These are phyloP conservation scores for Salvia hispanica DNA, from an alignment of 257 asterid species.

Conservation along the genomic window DNA sequence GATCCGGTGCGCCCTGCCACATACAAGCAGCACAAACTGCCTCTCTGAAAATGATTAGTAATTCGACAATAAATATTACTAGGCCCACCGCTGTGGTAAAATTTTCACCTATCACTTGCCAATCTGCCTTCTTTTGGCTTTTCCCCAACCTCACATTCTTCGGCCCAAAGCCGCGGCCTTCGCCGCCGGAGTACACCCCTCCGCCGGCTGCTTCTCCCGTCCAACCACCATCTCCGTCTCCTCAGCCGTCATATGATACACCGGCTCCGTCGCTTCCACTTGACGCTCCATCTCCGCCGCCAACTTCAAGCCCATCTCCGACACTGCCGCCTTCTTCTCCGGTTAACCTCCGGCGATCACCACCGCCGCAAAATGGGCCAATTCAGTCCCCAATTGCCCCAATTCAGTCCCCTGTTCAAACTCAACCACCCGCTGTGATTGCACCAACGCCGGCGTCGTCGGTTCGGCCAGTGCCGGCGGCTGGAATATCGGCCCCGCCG, in stretches of 20 bases:
- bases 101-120: constrained; percentile 49
- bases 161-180: constrained; percentile 29
- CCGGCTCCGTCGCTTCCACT: constrained; percentile 18
- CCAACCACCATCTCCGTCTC: constrained; percentile 30
- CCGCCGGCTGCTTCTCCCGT: constrained; percentile 24
- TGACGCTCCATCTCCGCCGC: constrained; percentile 20
- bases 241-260: constrained; percentile 19
- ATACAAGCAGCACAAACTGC: constrained; percentile 32
- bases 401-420: constrained; percentile 26
- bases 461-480: constrained; percentile 20
- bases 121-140: constrained; percentile 50
- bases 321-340: not conserved
- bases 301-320: constrained; percentile 18
- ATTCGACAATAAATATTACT: not conserved
- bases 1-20: constrained; percentile 39
- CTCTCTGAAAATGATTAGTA: constrained; percentile 29
- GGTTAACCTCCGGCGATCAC: not conserved
- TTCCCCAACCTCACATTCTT: constrained; percentile 34
- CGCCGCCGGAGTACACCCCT: constrained; percentile 24
- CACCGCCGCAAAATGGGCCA: constrained; percentile 20
- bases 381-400: constrained; percentile 33
- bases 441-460: not conserved
- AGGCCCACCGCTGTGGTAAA: constrained; percentile 16
- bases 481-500: constrained; percentile 37
- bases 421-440: constrained; percentile 19